Base-by-base conservation (phyloP, 2,329 filamentous ascomycete species). In the Exophiala aquamarina region DNA sequence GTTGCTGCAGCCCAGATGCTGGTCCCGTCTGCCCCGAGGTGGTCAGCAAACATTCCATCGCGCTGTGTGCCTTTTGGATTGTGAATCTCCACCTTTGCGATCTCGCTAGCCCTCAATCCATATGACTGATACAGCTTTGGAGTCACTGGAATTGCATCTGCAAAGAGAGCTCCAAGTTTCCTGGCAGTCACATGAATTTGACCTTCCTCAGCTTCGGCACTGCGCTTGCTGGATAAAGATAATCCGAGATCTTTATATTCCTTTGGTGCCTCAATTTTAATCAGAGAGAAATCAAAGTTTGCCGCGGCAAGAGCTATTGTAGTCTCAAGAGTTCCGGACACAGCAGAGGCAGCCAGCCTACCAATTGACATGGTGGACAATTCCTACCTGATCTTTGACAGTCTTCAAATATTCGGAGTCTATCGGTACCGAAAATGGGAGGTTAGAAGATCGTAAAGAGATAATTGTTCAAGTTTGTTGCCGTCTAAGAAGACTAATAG, bases 241-340 rank as follows among this genome's bases (percentile, higher is more conserved):
- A 43, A 32, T 0, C 67, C 69, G 0, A 75, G 20, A 0, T 34
- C 56, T 14, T 57, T 51, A 31, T 62, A 72, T 46, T 73, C 70
- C 9, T 40, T 41, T 0, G 71, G 70, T 1, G 70, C 67, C 43
- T 73, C 66, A 2, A 63, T 41, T 47, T 71, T 73, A 31, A 69
- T 44, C 1, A 75, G 48, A 0, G 67, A 61, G 47, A 75, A 74
- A 42, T 75, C 70, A 46, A 73, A 65, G 44, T 75, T 73, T n/a
- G n/a, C n/a, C n/a, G n/a, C n/a, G 48, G 71, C 11, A 31, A 56
- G 52, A 19, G 52, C 41, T 13, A 57, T 20, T 15, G 26, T 50
- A 21, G 11, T 15, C 17, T 39, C 36, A 3, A 10, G 15, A n/a
- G 15, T n/a, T n/a, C n/a, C n/a, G n/a, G n/a, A n/a, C n/a, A n/a